A percentile compares a stretch with the other conserved stretches of the same genome.
phyloP scores from a whole-genome alignment of 176 grass and related monocot genomes.

The Oryza coarctata region DNA sequence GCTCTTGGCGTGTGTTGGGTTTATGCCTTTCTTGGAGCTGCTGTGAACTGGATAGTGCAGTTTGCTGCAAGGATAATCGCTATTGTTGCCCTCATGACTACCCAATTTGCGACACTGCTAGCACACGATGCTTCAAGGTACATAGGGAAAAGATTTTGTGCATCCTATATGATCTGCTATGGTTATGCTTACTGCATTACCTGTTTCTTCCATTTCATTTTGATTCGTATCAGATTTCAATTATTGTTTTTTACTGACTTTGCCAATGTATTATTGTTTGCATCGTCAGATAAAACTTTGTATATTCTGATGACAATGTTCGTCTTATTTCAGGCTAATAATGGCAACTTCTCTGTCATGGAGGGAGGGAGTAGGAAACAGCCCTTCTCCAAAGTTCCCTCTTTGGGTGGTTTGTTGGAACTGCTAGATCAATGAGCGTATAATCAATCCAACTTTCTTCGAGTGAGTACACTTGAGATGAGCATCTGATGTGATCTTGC shows the following conservation, averaged over 20 bases:
- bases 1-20: constrained; percentile 64
- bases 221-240: background rate
- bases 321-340: constrained; percentile 45
- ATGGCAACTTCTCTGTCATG: constrained; percentile 51
- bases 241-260: background rate
- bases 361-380: constrained; percentile 49
- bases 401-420: constrained; percentile 51
- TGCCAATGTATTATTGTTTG: background rate
- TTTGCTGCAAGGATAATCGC: constrained; percentile 70
- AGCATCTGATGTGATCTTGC: background rate
- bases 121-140: constrained; percentile 61
- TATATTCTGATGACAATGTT: background rate
- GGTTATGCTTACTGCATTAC: background rate
- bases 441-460: background rate
- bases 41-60: constrained; percentile 71
- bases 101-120: constrained; percentile 65
- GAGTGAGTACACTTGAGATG: background rate
- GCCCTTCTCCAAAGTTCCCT: constrained; percentile 42
- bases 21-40: constrained; percentile 92
- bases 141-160: background rate
- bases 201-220: background rate
- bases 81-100: constrained; percentile 84
- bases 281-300: background rate
- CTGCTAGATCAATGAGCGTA: constrained; percentile 39
- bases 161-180: background rate